phyloP scores from a whole-genome alignment of 108 stramenopile genomes.

The Schizochytrium sp. region DNA sequence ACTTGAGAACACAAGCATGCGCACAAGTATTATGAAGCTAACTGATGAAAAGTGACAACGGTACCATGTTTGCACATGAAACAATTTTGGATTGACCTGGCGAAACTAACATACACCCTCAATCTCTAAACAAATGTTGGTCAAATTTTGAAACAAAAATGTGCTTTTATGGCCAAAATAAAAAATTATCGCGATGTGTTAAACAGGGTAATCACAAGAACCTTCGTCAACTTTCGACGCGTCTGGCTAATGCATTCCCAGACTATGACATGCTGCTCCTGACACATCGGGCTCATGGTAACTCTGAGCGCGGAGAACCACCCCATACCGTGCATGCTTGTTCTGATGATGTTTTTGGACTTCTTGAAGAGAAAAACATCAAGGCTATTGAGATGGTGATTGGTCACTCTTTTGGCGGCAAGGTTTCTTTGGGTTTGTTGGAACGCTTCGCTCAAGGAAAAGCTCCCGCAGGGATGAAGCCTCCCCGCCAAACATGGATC shows the following conservation, averaged over 20 bases:
- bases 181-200: background rate
- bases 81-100: too few species aligned
- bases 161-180: background rate
- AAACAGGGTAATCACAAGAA: slow-evolving; percentile 56
- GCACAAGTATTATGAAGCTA: too few species aligned
- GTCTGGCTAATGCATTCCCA: slow-evolving; percentile 39
- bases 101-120: background rate
- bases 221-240: slow-evolving; percentile 30
- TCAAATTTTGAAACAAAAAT: background rate
- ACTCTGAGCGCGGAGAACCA: slow-evolving; percentile 49
- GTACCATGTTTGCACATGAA: too few species aligned
- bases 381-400: background rate
- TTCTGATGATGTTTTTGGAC: slow-evolving; percentile 22
- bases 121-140: background rate
- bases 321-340: slow-evolving; percentile 31
- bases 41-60: too few species aligned
- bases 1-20: too few species aligned
- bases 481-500: slow-evolving; percentile 4
- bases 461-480: slow-evolving; percentile 14
- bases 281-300: slow-evolving; percentile 30
- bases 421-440: slow-evolving; percentile 31
- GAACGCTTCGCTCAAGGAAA: background rate
- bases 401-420: slow-evolving; percentile 58
- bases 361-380: slow-evolving; percentile 16
- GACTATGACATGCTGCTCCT: slow-evolving; percentile 27